phyloP scores from a whole-genome alignment of 129 eudicot genomes.

The Rutidosis leptorrhynchoides region DNA sequence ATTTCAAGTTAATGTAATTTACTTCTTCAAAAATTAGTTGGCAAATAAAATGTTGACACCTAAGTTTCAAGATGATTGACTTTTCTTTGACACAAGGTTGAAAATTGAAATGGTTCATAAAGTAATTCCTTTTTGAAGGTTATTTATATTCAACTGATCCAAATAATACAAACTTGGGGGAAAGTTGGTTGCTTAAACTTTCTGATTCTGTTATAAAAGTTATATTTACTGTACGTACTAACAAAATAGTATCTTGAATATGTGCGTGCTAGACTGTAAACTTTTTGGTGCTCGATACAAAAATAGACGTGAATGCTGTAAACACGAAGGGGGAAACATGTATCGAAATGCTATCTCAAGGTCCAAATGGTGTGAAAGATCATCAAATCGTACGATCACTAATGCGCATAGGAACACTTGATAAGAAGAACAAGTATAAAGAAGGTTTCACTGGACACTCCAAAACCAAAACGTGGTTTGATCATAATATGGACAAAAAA shows the following conservation, averaged over 20 bases:
- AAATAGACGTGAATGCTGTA: constrained; percentile 31
- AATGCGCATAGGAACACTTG: constrained; percentile 21
- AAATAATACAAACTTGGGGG: no score
- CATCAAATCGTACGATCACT: constrained; percentile 29
- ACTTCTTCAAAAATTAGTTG: no score
- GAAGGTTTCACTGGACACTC: background rate
- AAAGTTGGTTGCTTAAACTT: no score
- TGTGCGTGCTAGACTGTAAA: constrained; percentile 34
- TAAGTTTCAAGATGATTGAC: no score
- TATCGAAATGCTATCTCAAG: constrained; percentile 27
- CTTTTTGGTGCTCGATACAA: constrained; percentile 28
- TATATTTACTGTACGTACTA: background rate
- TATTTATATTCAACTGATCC: background rate
- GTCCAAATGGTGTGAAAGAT: constrained; percentile 29
- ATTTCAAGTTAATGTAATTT: background rate
- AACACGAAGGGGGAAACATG: constrained; percentile 31
- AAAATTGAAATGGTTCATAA: background rate
- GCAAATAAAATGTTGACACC: no score
- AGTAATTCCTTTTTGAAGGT: background rate
- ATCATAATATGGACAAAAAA: background rate
- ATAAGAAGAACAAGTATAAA: background rate
- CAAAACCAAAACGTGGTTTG: background rate
- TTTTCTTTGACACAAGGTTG: background rate
- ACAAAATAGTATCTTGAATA: background rate
- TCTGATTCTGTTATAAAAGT: background rate